Conservation (phyloP, 495 filamentous ascomycete species). For the Tuber microsphaerosporum region DNA sequence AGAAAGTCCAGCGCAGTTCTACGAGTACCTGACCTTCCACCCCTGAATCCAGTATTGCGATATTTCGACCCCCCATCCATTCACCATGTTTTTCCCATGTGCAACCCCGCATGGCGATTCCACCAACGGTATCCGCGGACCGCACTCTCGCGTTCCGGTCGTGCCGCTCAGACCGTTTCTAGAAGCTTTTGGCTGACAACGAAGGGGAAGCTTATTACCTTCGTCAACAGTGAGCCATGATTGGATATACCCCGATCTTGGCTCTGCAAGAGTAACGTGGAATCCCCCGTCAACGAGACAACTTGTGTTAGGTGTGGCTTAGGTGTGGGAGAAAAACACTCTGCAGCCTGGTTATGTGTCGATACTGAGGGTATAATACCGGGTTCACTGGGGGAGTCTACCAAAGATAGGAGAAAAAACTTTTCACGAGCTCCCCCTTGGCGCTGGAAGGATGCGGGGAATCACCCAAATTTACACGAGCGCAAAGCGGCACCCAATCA, state of each 20-base stretch:
- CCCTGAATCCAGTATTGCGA: neutral
- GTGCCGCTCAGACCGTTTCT: slow-evolving; percentile 1
- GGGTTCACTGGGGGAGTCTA: neutral
- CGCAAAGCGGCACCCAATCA: neutral
- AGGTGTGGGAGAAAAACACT: neutral
- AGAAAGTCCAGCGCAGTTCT: neutral
- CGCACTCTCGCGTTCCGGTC: neutral
- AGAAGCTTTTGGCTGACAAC: neutral
- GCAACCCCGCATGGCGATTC: neutral
- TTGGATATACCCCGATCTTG: neutral
- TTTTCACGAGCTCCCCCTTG: neutral
- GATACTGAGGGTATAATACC: neutral
- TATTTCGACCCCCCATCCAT: neutral
- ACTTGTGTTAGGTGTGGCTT: neutral
- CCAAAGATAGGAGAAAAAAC: neutral
- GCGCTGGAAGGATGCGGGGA: neutral
- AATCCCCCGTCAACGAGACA: neutral
- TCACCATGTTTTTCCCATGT: neutral
- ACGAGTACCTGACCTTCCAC: neutral
- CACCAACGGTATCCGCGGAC: neutral
- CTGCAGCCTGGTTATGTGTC: neutral
- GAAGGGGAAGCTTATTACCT: neutral
- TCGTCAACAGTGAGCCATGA: neutral
- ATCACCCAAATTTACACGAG: neutral
- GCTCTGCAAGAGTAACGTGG: slow-evolving; percentile 1